A percentile compares a stretch with the other conserved stretches of the same genome.
Evolutionary conservation across 331 rosid genomes (phyloP).

Genomic region (Acacia pycnantha): DNA sequence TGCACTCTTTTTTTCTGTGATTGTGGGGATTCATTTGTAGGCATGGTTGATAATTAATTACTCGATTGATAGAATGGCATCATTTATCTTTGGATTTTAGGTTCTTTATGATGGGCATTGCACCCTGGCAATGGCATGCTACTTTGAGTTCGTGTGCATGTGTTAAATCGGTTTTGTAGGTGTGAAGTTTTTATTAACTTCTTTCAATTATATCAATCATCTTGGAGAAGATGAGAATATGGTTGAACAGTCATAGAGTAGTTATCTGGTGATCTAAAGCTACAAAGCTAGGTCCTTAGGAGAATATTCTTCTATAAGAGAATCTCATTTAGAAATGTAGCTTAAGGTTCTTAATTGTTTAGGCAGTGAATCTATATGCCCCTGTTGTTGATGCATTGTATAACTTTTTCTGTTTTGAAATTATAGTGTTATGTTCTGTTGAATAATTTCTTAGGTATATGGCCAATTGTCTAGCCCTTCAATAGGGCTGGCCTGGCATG

Average conservation of each 20-base stretch:
- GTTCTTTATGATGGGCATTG: neutral
- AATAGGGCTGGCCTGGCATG: neutral
- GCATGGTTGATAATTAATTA: neutral
- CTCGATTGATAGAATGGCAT: neutral
- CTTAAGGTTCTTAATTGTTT: neutral
- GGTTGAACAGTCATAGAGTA: neutral
- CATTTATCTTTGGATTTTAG: neutral
- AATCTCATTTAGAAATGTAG: neutral
- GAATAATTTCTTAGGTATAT: neutral
- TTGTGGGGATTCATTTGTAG: neutral
- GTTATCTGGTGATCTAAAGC: neutral
- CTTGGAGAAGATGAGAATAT: neutral
- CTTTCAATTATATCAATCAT: neutral
- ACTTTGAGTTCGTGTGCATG: neutral
- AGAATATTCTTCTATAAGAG: neutral
- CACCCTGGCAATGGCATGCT: neutral
- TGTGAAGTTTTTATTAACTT: neutral
- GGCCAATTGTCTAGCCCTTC: neutral
- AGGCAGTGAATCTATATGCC: neutral
- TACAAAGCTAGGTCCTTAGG: neutral
- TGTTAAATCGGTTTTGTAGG: neutral
- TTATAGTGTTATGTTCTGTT: neutral
- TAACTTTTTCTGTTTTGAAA: neutral
- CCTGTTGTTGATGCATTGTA: constrained; percentile 17
- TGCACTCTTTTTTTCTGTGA: neutral